Evolutionary conservation across 305 asterid species (phyloP).

Genomic region (Coffea humblotiana): DNA sequence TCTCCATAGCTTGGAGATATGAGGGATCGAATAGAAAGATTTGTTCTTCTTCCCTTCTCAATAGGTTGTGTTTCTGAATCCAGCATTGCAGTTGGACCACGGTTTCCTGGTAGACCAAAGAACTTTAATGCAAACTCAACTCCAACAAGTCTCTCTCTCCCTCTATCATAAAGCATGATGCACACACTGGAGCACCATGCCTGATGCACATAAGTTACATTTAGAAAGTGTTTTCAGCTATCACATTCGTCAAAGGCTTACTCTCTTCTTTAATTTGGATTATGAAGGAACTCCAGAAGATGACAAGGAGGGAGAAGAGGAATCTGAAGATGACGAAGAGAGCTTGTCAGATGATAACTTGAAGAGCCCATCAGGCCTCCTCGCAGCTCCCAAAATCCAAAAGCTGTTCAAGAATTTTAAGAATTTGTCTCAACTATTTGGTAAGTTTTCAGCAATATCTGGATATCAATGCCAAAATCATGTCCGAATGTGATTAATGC

Average conservation of each 20-base stretch:
- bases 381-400: slow-evolving; percentile 56
- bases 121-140: slow-evolving; percentile 29
- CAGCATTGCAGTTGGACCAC: slow-evolving; percentile 63
- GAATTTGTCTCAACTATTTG: slow-evolving; percentile 62
- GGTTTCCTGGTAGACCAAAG: slow-evolving; percentile 44
- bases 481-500: not conserved
- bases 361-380: slow-evolving; percentile 45
- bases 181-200: not conserved
- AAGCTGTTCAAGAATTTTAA: slow-evolving; percentile 74
- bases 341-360: slow-evolving; percentile 41
- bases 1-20: slow-evolving; percentile 22
- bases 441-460: slow-evolving; percentile 33
- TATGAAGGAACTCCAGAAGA: slow-evolving; percentile 38
- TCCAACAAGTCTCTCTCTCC: slow-evolving; percentile 37
- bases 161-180: not conserved
- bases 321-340: slow-evolving; percentile 44
- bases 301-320: slow-evolving; percentile 44
- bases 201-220: not conserved
- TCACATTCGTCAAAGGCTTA: not conserved
- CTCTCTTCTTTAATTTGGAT: slow-evolving; percentile 4
- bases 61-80: slow-evolving; percentile 73
- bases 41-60: slow-evolving; percentile 70
- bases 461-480: not conserved
- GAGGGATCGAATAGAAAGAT: slow-evolving; percentile 71
- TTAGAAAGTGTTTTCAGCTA: not conserved